Evolutionary conservation across 2,329 filamentous ascomycete species (phyloP).

Genomic region (Pseudocercospora musae): DNA sequence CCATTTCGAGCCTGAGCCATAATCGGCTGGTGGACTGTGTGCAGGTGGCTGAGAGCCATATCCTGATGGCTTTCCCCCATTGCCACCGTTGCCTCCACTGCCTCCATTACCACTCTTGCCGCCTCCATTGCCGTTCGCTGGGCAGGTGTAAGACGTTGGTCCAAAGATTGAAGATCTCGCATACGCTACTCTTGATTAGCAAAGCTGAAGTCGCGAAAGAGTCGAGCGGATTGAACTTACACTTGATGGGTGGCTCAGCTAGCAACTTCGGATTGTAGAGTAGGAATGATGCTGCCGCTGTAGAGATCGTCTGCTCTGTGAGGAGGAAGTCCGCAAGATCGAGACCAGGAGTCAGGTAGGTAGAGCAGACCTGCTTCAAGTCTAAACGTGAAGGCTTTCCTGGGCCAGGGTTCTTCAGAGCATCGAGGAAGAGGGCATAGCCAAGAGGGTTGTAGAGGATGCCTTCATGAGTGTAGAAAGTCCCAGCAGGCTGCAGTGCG

Average conservation of each 20-base stretch:
- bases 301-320: conserved; percentile 43
- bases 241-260: conserved; percentile 42
- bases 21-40: too few relatives aligned
- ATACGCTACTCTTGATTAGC: not conserved
- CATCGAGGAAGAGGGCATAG: conserved; percentile 47
- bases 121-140: too few relatives aligned
- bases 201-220: not conserved
- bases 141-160: not conserved
- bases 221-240: conserved; percentile 11
- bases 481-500: conserved; percentile 39
- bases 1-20: too few relatives aligned
- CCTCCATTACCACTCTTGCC: too few relatives aligned
- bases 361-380: conserved; percentile 40
- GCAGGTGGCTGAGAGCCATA: too few relatives aligned
- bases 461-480: conserved; percentile 51
- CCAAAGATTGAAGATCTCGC: not conserved
- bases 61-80: too few relatives aligned
- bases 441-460: conserved; percentile 50
- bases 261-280: conserved; percentile 35
- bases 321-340: conserved; percentile 46
- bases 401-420: conserved; percentile 48
- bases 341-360: conserved; percentile 39
- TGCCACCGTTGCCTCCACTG: too few relatives aligned
- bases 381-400: conserved; percentile 40
- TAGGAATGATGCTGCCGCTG: conserved; percentile 39